phyloP scores from a whole-genome alignment of 805 yeast genomes.

The Zygoascus tannicola region DNA sequence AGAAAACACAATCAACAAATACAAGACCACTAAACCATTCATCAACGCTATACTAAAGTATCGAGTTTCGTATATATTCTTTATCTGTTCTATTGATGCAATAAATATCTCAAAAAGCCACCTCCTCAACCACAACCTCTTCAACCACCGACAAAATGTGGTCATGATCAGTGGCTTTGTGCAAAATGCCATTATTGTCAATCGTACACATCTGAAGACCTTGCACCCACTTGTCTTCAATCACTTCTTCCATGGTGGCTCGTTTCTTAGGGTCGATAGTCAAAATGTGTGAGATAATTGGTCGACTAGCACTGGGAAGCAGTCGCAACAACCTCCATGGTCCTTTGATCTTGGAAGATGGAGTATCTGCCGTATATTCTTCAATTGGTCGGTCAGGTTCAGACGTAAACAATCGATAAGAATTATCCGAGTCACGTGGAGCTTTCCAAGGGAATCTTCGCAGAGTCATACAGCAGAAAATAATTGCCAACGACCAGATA shows the following conservation, averaged over 20 bases:
- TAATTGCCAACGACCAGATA: constrained; percentile 89
- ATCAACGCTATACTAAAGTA: too few species aligned
- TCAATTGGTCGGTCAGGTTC: constrained; percentile 15
- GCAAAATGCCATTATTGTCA: constrained; percentile 18
- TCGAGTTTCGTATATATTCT: too few species aligned
- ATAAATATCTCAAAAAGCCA: constrained; percentile 19
- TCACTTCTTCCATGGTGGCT: constrained; percentile 47
- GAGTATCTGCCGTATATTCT: constrained; percentile 2
- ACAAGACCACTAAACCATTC: too few species aligned
- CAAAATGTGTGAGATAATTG: constrained; percentile 57
- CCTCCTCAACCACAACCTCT: constrained; percentile 26
- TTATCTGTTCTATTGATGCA: too few species aligned
- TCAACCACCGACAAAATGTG: constrained; percentile 32
- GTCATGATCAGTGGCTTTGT: constrained; percentile 22
- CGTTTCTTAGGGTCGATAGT: constrained; percentile 50
- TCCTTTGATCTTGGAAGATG: constrained; percentile 35
- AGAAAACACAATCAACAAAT: too few species aligned
- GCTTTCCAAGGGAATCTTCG: constrained; percentile 93
- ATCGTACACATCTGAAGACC: constrained; percentile 46
- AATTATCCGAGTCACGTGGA: constrained; percentile 67
- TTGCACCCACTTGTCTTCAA: constrained; percentile 48
- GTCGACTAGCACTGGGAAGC: constrained; percentile 59
- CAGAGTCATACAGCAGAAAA: constrained; percentile 82
- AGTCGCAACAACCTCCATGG: constrained; percentile 64
- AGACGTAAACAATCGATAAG: constrained; percentile 52